These are phyloP conservation scores for Camptophora hylomeconis DNA, from an alignment of 2,329 filamentous ascomycete species.

Conservation along the genomic window DNA sequence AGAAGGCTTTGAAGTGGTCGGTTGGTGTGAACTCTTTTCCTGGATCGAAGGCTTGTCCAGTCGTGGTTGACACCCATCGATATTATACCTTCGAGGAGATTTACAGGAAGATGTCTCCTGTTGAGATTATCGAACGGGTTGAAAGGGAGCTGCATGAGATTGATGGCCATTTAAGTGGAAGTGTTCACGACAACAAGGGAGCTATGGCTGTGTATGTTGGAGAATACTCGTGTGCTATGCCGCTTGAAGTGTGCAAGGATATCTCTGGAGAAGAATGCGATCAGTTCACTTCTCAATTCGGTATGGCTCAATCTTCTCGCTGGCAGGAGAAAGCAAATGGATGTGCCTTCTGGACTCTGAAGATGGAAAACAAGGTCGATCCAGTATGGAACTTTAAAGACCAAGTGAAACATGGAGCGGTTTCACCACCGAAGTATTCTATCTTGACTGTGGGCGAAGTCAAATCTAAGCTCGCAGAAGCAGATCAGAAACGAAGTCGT, in stretches of 20 bases:
- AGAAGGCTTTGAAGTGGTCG: conserved; percentile 32
- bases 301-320: conserved; percentile 31
- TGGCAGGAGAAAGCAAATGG: conserved; percentile 40
- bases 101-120: conserved; percentile 38
- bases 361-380: conserved; percentile 50
- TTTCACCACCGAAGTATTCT: conserved; percentile 28
- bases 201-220: conserved; percentile 41
- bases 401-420: conserved; percentile 34
- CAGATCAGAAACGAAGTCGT: conserved; percentile 26
- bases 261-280: conserved; percentile 27
- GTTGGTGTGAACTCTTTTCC: conserved; percentile 26
- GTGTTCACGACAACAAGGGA: conserved; percentile 33
- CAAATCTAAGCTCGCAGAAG: conserved; percentile 23
- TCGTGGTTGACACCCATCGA: conserved; percentile 46
- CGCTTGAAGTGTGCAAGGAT: conserved; percentile 37
- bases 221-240: conserved; percentile 46
- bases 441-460: conserved; percentile 26
- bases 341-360: conserved; percentile 47
- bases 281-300: conserved; percentile 28
- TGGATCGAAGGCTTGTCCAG: conserved; percentile 27
- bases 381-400: conserved; percentile 48
- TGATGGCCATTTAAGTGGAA: conserved; percentile 26
- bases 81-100: conserved; percentile 46
- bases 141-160: conserved; percentile 32
- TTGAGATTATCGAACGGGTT: conserved; percentile 38